phyloP scores from a whole-genome alignment of 2,329 filamentous ascomycete genomes.

The Fusarium musae region DNA sequence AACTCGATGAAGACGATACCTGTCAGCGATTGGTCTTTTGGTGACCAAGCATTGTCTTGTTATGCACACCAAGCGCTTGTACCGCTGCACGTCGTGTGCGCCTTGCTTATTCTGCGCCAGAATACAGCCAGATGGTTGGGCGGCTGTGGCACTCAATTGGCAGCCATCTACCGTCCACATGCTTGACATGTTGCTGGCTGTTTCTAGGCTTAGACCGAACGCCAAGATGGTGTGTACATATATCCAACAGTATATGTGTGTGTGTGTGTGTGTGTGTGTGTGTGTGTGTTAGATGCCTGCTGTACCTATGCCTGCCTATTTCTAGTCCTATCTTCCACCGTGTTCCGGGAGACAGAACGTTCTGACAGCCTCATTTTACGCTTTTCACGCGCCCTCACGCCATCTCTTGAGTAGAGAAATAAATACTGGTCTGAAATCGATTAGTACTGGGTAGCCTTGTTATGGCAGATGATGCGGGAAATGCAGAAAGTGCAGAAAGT shows the following conservation, averaged over 20 bases:
- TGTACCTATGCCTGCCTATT: constrained; percentile 3
- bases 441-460: constrained; percentile 1
- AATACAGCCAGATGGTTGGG: constrained; percentile 30
- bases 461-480: constrained; percentile 34
- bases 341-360: constrained; percentile 20
- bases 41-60: constrained; percentile 15
- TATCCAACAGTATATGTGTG: not conserved
- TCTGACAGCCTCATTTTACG: constrained; percentile 27
- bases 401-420: constrained; percentile 3
- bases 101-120: constrained; percentile 31
- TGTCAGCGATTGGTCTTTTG: constrained; percentile 15
- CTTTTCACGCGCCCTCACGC: constrained; percentile 5
- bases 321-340: constrained; percentile 6
- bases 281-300: constrained; percentile 35
- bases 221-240: constrained; percentile 25
- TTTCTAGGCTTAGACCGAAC: constrained; percentile 12
- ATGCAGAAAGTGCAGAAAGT: constrained; percentile 14
- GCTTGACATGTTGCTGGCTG: constrained; percentile 38
- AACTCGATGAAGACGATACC: not conserved
- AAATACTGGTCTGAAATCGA: not conserved
- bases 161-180: constrained; percentile 33
- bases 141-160: constrained; percentile 39
- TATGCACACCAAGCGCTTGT: constrained; percentile 19
- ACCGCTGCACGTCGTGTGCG: constrained; percentile 30
- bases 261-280: constrained; percentile 24